Evolutionary conservation across 371 early-diverging fungal species (phyloP).

Genomic region (Synchytrium microbalum): DNA sequence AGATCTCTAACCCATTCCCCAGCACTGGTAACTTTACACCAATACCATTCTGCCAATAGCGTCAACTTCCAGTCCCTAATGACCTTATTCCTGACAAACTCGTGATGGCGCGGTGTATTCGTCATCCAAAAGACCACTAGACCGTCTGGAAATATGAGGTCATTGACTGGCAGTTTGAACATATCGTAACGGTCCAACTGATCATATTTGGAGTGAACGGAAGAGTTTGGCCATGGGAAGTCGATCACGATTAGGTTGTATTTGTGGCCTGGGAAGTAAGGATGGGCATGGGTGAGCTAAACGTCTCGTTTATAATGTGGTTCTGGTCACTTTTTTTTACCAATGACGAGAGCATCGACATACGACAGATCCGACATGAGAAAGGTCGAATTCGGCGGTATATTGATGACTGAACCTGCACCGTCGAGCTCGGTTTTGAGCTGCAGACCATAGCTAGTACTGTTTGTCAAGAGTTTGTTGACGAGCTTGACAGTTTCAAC

Average conservation of each 20-base stretch:
- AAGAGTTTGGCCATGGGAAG: slow-evolving; percentile 70
- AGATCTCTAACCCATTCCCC: slow-evolving; percentile 25
- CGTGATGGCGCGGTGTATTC: slow-evolving; percentile 54
- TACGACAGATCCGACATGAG: slow-evolving; percentile 23
- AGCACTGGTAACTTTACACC: slow-evolving; percentile 50
- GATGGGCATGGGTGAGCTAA: background rate
- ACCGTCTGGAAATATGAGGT: slow-evolving; percentile 25
- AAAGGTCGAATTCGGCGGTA: slow-evolving; percentile 23
- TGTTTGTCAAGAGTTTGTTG: too few species aligned
- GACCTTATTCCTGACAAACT: slow-evolving; percentile 54
- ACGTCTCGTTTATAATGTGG: too few species aligned
- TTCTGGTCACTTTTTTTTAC: too few species aligned
- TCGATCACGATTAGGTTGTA: slow-evolving; percentile 64
- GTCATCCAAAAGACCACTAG: slow-evolving; percentile 70
- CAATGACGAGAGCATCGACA: background rate
- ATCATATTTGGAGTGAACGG: slow-evolving; percentile 37
- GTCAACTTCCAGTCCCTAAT: slow-evolving; percentile 58
- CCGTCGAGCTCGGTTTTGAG: slow-evolving; percentile 3
- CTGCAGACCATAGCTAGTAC: too few species aligned
- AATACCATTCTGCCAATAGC: slow-evolving; percentile 52
- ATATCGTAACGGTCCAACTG: slow-evolving; percentile 59
- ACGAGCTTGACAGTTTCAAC: too few species aligned
- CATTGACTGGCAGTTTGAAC: slow-evolving; percentile 50
- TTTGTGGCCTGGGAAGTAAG: slow-evolving; percentile 3
- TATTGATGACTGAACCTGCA: slow-evolving; percentile 6